Evolutionary conservation across 768 basidiomycete species (phyloP).

Genomic region (Mrakia frigida): DNA sequence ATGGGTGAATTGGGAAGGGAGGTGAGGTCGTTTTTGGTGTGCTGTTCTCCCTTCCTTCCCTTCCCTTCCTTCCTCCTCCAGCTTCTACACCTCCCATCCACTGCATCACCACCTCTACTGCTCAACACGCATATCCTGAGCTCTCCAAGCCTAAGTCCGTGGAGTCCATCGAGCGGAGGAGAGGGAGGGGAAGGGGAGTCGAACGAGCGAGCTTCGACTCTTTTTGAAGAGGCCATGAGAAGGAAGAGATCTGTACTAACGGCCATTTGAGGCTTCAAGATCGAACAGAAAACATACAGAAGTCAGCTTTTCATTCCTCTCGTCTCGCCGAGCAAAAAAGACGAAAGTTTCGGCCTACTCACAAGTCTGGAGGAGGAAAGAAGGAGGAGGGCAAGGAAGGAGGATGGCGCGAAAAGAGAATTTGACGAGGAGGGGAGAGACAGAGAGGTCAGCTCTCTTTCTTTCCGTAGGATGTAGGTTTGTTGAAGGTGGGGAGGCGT

Average conservation of each 20-base stretch:
- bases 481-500: neutral
- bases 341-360: neutral
- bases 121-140: neutral
- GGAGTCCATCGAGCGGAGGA: neutral
- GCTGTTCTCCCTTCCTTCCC: constrained; percentile 1
- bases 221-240: neutral
- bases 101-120: neutral
- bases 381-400: neutral
- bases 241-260: constrained; percentile 4
- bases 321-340: neutral
- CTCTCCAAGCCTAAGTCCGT: neutral
- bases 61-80: neutral
- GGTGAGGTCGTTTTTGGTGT: neutral
- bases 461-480: neutral
- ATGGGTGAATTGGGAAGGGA: constrained; percentile 3
- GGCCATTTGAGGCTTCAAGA: constrained; percentile 5
- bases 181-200: neutral
- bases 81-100: neutral
- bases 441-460: neutral
- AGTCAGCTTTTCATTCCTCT: neutral
- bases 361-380: neutral
- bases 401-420: neutral
- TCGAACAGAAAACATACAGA: neutral
- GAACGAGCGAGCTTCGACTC: neutral
- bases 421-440: neutral